Conservation (phyloP, 1,139 yeast species). For the Candida dubliniensis region DNA sequence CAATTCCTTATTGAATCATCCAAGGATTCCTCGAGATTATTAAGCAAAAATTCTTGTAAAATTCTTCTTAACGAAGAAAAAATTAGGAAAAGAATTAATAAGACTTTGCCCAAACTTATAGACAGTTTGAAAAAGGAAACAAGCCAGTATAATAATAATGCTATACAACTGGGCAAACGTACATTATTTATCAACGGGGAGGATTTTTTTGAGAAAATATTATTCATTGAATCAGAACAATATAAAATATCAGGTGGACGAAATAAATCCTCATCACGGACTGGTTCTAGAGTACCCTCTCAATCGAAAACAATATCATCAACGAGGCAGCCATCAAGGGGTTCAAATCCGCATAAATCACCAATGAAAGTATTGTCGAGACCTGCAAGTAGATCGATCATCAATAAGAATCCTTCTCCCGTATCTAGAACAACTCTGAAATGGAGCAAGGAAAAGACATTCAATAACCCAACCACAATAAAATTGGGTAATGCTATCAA, state of each 20-base stretch:
- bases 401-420: constrained; percentile 7
- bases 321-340: constrained; percentile 3
- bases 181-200: constrained; percentile 48
- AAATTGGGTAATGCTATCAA: constrained; percentile 22
- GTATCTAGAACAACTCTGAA: constrained; percentile 5
- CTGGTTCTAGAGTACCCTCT: not conserved
- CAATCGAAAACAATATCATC: constrained; percentile 5
- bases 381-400: constrained; percentile 8
- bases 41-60: constrained; percentile 76
- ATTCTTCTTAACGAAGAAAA: constrained; percentile 80
- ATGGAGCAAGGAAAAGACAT: constrained; percentile 8
- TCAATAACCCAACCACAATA: constrained; percentile 19
- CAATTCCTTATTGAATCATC: constrained; percentile 64
- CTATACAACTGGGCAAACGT: constrained; percentile 29
- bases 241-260: constrained; percentile 5
- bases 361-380: constrained; percentile 4
- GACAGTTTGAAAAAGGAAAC: constrained; percentile 51
- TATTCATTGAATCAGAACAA: constrained; percentile 43
- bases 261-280: constrained; percentile 4
- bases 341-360: constrained; percentile 3
- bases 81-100: constrained; percentile 63
- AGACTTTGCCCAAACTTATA: constrained; percentile 65
- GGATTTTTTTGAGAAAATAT: constrained; percentile 45
- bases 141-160: constrained; percentile 42
- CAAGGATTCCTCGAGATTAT: constrained; percentile 76